Percentiles rank a stretch among this genome's conserved stretches.
Conservation (phyloP, 2,329 filamentous ascomycete genomes). For the Phaeosphaeriaceae sp. region DNA sequence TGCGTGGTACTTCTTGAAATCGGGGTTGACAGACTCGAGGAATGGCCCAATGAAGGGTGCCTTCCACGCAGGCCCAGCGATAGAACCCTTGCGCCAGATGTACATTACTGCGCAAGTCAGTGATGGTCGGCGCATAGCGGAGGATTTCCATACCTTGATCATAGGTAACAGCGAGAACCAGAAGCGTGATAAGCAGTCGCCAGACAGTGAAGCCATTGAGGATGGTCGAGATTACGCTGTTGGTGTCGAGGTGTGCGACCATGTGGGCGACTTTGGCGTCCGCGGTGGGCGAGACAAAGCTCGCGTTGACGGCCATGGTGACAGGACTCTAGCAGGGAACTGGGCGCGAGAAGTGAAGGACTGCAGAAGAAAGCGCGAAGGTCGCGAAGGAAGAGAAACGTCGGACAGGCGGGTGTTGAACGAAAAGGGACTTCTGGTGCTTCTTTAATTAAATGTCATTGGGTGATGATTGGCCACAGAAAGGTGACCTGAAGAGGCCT, state of each 20-base stretch:
- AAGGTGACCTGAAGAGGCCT: too few relatives aligned
- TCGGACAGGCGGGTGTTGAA: conserved; percentile 7
- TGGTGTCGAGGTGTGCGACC: conserved; percentile 38
- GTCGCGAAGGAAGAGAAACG: conserved; percentile 6
- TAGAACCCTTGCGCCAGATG: conserved; percentile 55
- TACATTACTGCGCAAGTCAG: conserved; percentile 61
- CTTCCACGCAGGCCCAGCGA: conserved; percentile 58
- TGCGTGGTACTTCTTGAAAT: conserved; percentile 87
- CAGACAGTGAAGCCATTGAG: conserved; percentile 40
- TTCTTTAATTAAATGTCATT: conserved; percentile 18
- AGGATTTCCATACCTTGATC: conserved; percentile 77
- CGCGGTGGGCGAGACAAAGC: conserved; percentile 50
- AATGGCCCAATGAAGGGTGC: conserved; percentile 81
- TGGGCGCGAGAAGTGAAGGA: conserved; percentile 9
- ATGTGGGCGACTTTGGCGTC: conserved; percentile 46
- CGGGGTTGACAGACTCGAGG: conserved; percentile 87
- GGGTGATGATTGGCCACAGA: conserved; percentile 19
- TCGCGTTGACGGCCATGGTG: conserved; percentile 47
- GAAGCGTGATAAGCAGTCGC: conserved; percentile 63
- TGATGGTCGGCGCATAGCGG: conserved; percentile 5
- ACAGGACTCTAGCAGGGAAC: not conserved
- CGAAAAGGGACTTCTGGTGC: conserved; percentile 23
- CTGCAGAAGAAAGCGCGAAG: conserved; percentile 6
- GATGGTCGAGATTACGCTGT: conserved; percentile 40
- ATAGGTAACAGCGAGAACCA: conserved; percentile 79